A percentile compares a stretch with the other conserved stretches of the same genome.
phyloP scores from a whole-genome alignment of 306 rosid species.

The Lathyrus oleraceus region DNA sequence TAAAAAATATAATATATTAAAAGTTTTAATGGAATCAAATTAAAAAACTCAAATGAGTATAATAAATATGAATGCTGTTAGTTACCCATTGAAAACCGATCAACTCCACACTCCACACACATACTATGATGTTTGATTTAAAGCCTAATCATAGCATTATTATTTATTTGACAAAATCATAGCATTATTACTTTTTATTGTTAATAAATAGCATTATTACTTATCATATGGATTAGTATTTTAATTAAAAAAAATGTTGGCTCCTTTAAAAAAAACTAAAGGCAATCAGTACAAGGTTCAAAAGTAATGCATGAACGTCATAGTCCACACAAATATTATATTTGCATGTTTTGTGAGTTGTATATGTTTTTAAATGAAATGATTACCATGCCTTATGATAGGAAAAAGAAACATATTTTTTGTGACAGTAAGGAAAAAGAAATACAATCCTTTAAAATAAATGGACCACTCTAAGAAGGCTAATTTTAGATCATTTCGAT shows the following conservation, averaged over 20 bases:
- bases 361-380: conserved; percentile 45
- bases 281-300: background rate
- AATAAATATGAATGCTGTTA: no score
- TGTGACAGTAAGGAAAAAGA: conserved; percentile 34
- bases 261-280: background rate
- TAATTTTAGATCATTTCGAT: conserved; percentile 59
- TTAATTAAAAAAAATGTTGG: background rate
- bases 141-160: background rate
- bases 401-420: conserved; percentile 37
- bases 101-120: background rate
- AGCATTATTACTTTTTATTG: background rate
- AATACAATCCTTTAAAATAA: conserved; percentile 42
- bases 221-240: background rate
- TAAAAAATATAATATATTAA: no score
- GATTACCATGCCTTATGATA: conserved; percentile 45
- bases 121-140: background rate
- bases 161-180: background rate
- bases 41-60: no score
- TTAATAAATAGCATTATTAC: background rate
- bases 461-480: conserved; percentile 57
- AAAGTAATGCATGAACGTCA: conserved; percentile 42
- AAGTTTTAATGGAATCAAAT: no score
- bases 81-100: background rate
- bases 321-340: conserved; percentile 32
- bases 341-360: conserved; percentile 37